Evolutionary conservation across 768 basidiomycete genomes (phyloP).

Genomic region (Termitomyces sp.): DNA sequence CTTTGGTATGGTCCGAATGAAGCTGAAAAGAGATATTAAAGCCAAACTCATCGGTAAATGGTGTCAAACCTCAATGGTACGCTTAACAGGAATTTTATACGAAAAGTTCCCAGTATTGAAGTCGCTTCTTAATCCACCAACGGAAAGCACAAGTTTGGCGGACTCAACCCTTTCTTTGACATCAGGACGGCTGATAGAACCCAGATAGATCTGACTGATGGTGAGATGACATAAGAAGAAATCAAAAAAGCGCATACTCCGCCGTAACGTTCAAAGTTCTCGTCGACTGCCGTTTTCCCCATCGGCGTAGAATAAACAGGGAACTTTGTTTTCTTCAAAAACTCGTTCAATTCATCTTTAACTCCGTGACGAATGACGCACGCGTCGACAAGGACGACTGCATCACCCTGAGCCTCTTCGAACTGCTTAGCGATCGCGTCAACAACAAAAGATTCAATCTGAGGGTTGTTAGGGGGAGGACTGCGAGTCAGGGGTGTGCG

Average conservation of each 20-base stretch:
- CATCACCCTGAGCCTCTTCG: constrained; percentile 58
- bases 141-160: constrained; percentile 69
- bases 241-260: constrained; percentile 46
- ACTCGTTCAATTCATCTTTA: constrained; percentile 53
- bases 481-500: constrained; percentile 48
- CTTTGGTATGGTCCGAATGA: constrained; percentile 67
- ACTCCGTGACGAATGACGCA: constrained; percentile 73
- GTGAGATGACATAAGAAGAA: background rate
- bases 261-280: constrained; percentile 68
- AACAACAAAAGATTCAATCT: constrained; percentile 64
- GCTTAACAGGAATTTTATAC: constrained; percentile 55
- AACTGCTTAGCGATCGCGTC: constrained; percentile 66
- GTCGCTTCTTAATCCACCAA: constrained; percentile 69
- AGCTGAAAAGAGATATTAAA: constrained; percentile 35
- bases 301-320: constrained; percentile 74
- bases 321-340: constrained; percentile 60
- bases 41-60: background rate
- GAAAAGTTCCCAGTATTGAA: constrained; percentile 90
- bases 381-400: constrained; percentile 76
- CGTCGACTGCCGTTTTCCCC: constrained; percentile 77
- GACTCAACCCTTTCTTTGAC: constrained; percentile 70
- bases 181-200: constrained; percentile 58
- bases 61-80: constrained; percentile 55
- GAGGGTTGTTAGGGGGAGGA: constrained; percentile 47
- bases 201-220: constrained; percentile 63